phyloP scores from a whole-genome alignment of 2,329 filamentous ascomycete genomes.

The Hypoxylon sp. region DNA sequence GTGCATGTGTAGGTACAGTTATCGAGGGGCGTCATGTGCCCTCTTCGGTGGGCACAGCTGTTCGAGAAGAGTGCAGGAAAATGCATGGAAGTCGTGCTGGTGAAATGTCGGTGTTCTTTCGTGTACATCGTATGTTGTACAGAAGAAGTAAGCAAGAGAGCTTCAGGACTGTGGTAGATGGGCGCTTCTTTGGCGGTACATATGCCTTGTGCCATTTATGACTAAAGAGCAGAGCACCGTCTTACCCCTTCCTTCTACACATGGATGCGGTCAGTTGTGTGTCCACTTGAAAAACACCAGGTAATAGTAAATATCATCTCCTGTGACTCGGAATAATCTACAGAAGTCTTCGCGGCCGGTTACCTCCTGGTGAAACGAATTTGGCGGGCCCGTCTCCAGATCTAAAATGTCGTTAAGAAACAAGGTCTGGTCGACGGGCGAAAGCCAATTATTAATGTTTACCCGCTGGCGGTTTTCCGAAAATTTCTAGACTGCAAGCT shows the following conservation, averaged over 20 bases:
- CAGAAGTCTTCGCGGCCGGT: conserved; percentile 29
- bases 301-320: conserved; percentile 7
- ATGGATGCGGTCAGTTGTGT: conserved; percentile 4
- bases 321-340: conserved; percentile 25
- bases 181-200: conserved; percentile 12
- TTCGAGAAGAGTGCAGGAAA: conserved; percentile 38
- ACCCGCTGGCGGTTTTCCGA: conserved; percentile 18
- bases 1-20: conserved; percentile 27
- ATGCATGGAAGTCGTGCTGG: conserved; percentile 23
- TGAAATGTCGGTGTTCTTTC: not conserved
- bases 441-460: conserved; percentile 33
- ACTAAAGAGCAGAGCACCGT: conserved; percentile 41
- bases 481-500: conserved; percentile 7
- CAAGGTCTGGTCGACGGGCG: conserved; percentile 29
- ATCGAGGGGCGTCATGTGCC: conserved; percentile 20
- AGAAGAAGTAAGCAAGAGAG: conserved; percentile 44
- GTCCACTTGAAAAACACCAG: not conserved
- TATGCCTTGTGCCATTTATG: conserved; percentile 27
- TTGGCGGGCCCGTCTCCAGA: conserved; percentile 9
- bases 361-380: conserved; percentile 26
- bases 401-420: conserved; percentile 34
- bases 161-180: conserved; percentile 23
- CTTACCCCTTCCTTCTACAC: conserved; percentile 37
- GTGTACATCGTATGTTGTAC: conserved; percentile 25
- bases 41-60: conserved; percentile 35